phyloP scores from a whole-genome alignment of 768 basidiomycete species.

The Candolleomyces efflorescens region DNA sequence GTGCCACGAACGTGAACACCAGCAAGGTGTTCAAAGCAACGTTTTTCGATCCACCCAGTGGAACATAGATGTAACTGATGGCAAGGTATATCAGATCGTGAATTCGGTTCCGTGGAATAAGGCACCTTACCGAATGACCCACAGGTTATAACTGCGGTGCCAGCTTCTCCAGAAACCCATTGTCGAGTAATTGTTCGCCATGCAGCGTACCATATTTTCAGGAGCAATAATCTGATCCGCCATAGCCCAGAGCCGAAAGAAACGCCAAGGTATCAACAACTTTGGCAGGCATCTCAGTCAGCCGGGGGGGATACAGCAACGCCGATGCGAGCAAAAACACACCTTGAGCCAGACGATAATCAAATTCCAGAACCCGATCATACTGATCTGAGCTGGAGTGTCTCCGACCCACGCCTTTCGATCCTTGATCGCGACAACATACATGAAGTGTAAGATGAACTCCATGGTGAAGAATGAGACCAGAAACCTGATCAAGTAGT shows the following conservation, averaged over 20 bases:
- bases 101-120: neutral
- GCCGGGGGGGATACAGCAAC: neutral
- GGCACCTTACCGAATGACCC: slow-evolving; percentile 72
- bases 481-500: slow-evolving; percentile 71
- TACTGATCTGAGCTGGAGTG: slow-evolving; percentile 74
- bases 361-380: slow-evolving; percentile 97
- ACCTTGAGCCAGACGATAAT: slow-evolving; percentile 97
- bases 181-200: slow-evolving; percentile 95
- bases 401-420: slow-evolving; percentile 75
- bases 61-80: slow-evolving; percentile 87
- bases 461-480: slow-evolving; percentile 82
- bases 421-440: slow-evolving; percentile 95
- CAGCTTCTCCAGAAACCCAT: slow-evolving; percentile 94
- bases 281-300: neutral
- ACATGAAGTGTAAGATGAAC: slow-evolving; percentile 88
- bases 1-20: slow-evolving; percentile 93
- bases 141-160: slow-evolving; percentile 96
- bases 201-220: slow-evolving; percentile 98
- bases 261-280: slow-evolving; percentile 94
- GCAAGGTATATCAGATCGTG: neutral
- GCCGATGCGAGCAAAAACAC: slow-evolving; percentile 12
- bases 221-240: slow-evolving; percentile 87
- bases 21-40: slow-evolving; percentile 61
- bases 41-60: slow-evolving; percentile 69
- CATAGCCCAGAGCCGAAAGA: slow-evolving; percentile 94